A percentile compares a stretch with the other conserved stretches of the same genome.
Conservation (phyloP, 1,284 basidiomycete genomes). For the Neolentinus lepideus region DNA sequence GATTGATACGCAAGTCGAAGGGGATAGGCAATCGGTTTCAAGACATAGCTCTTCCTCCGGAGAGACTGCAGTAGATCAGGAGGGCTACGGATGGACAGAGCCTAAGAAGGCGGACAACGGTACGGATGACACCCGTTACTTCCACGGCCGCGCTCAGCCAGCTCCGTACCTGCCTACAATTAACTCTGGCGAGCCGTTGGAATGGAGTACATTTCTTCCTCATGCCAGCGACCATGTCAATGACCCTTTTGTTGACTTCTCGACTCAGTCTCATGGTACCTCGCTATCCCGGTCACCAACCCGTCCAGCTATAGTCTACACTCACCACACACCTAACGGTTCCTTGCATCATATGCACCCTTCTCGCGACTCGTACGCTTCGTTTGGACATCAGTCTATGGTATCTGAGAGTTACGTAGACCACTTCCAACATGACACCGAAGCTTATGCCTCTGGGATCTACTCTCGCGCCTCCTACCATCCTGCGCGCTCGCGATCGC, state of each 20-base stretch:
- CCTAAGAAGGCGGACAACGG: constrained; percentile 3
- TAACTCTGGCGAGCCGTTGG: constrained; percentile 27
- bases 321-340: background rate
- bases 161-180: constrained; percentile 25
- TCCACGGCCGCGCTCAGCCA: constrained; percentile 10
- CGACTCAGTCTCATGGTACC: background rate
- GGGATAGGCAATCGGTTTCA: constrained; percentile 13
- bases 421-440: constrained; percentile 45
- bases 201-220: constrained; percentile 19
- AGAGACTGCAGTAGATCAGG: constrained; percentile 11
- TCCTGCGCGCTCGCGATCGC: constrained; percentile 58
- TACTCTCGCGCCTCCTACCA: constrained; percentile 39
- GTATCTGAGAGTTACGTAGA: constrained; percentile 22
- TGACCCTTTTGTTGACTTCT: constrained; percentile 20
- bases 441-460: constrained; percentile 55
- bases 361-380: constrained; percentile 11
- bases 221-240: too few species aligned
- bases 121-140: background rate
- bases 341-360: constrained; percentile 7
- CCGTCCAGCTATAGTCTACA: background rate
- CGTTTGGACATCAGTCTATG: constrained; percentile 7
- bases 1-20: background rate
- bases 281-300: background rate
- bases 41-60: constrained; percentile 16
- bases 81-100: constrained; percentile 4